Percentiles rank a stretch among this genome's conserved stretches.
phyloP scores from a whole-genome alignment of 345 rosid species.

The Aurinia saxatilis region DNA sequence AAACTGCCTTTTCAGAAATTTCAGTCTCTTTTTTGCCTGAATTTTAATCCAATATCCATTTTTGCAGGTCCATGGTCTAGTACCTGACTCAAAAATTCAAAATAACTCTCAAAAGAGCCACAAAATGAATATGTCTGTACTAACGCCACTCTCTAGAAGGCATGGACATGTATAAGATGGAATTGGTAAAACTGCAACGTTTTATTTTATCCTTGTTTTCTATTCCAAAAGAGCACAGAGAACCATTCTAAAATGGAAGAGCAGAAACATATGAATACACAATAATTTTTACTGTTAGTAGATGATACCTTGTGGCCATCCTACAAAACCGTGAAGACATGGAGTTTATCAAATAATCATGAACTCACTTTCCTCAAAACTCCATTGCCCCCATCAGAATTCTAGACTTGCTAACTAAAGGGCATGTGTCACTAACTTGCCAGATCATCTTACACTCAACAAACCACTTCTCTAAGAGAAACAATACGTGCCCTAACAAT shows the following conservation, averaged over 20 bases:
- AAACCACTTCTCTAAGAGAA: conserved; percentile 3
- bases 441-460: background rate
- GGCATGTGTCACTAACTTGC: background rate
- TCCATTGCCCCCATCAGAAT: background rate
- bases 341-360: background rate
- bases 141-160: no score
- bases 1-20: no score
- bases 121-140: background rate
- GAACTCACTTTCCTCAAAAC: conserved; percentile 9
- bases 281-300: background rate
- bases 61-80: conserved; percentile 3
- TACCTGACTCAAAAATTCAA: background rate
- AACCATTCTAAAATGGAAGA: background rate
- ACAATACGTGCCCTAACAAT: background rate
- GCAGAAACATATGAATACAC: conserved; percentile 6
- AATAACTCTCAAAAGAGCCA: background rate
- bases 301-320: conserved; percentile 53
- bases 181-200: background rate
- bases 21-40: no score
- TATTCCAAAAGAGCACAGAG: background rate
- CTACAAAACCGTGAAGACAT: background rate
- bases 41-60: conserved; percentile 11
- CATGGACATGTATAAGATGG: background rate
- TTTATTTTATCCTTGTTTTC: background rate
- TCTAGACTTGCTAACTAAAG: background rate